A percentile compares a stretch with the other conserved stretches of the same genome.
phyloP scores from a whole-genome alignment of 129 eudicot genomes.

The Chrysanthemum lavandulifolium region DNA sequence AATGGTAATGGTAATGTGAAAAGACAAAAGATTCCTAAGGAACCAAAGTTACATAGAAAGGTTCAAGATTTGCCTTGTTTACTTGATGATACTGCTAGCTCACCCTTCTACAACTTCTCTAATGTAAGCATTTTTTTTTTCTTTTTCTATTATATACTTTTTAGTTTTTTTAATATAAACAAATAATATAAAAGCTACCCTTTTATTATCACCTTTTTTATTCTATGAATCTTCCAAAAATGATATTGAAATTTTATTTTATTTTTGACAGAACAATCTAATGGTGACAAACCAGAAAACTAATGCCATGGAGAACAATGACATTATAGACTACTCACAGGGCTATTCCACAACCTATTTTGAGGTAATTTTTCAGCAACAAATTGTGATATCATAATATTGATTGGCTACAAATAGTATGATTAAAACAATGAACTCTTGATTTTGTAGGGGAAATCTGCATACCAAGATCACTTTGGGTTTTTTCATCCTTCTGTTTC shows the following conservation, averaged over 20 bases:
- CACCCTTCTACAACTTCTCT: constrained; percentile 51
- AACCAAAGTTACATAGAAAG: constrained; percentile 28
- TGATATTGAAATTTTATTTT: neutral
- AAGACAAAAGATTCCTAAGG: constrained; percentile 30
- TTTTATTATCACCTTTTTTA: too few species aligned
- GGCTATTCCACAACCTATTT: constrained; percentile 69
- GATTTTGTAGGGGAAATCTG: constrained; percentile 44
- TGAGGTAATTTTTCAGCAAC: constrained; percentile 36
- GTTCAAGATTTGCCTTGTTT: constrained; percentile 41
- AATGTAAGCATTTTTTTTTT: constrained; percentile 30
- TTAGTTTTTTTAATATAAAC: neutral
- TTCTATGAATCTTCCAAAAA: too few species aligned
- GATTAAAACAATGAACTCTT: constrained; percentile 16
- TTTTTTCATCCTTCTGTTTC: constrained; percentile 43
- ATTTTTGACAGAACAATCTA: constrained; percentile 36
- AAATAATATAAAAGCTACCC: too few species aligned
- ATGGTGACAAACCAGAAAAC: constrained; percentile 29
- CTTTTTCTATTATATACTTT: neutral
- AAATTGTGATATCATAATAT: neutral
- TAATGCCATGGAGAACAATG: constrained; percentile 37
- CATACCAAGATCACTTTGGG: constrained; percentile 50
- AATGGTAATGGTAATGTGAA: constrained; percentile 20
- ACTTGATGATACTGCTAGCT: constrained; percentile 92
- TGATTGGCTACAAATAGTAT: constrained; percentile 4
- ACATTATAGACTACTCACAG: constrained; percentile 55